A percentile compares a stretch with the other conserved stretches of the same genome.
phyloP scores from a whole-genome alignment of 169 alveolate genomes.

The Cryptosporidium sp. region DNA sequence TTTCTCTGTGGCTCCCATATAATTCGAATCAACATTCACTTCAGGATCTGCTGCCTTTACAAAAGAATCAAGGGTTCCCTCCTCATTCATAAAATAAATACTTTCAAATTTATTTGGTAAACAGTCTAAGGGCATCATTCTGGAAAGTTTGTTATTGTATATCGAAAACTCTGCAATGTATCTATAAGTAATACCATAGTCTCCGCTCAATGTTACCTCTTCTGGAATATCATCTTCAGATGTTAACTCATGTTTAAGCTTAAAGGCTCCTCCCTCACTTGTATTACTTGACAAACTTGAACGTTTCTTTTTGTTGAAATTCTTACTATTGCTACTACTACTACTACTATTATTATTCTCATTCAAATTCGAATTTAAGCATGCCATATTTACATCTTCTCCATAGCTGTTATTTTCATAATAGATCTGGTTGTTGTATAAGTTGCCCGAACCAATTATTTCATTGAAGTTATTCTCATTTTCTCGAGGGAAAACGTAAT shows the following conservation, averaged over 20 bases:
- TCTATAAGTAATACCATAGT: slow-evolving; percentile 30
- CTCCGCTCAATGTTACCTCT: slow-evolving; percentile 51
- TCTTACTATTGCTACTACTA: background rate
- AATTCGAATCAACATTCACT: background rate
- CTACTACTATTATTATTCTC: background rate
- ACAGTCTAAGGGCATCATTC: slow-evolving; percentile 58
- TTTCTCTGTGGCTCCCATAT: background rate
- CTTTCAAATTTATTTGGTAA: slow-evolving; percentile 52
- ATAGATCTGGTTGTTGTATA: slow-evolving; percentile 3
- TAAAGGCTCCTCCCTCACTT: slow-evolving; percentile 14
- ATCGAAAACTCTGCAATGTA: slow-evolving; percentile 58
- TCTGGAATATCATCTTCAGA: slow-evolving; percentile 54
- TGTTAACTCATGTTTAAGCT: slow-evolving; percentile 43
- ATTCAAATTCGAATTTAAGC: background rate
- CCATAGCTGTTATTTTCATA: slow-evolving; percentile 10
- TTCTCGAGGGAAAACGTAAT: slow-evolving; percentile 40
- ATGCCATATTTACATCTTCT: slow-evolving; percentile 22
- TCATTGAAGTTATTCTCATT: slow-evolving; percentile 19
- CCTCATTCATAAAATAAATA: slow-evolving; percentile 29
- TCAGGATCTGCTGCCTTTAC: slow-evolving; percentile 8
- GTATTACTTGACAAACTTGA: slow-evolving; percentile 9
- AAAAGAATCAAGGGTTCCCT: slow-evolving; percentile 20
- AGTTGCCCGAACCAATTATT: background rate
- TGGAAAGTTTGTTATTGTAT: slow-evolving; percentile 53
- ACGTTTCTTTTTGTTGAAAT: slow-evolving; percentile 1